Conservation (phyloP, 352 stramenopile genomes). For the Pythium vanterpoolii region DNA sequence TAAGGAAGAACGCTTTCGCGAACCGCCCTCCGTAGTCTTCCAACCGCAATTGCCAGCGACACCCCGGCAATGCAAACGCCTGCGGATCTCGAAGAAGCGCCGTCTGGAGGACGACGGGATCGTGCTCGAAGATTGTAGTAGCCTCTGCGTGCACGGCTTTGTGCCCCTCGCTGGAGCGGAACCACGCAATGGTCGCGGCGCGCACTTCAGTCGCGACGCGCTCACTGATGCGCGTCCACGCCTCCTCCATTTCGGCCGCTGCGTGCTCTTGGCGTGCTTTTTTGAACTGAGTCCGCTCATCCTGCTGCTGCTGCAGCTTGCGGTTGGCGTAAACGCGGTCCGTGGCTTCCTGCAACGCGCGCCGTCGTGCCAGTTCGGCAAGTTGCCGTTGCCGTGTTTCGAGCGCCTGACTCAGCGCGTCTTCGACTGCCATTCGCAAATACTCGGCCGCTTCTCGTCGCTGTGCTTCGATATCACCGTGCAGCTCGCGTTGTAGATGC, state of each 20-base stretch:
- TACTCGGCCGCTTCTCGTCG: conserved; percentile 29
- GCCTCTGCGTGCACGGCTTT: conserved; percentile 35
- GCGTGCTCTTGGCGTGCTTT: conserved; percentile 21
- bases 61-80: conserved; percentile 30
- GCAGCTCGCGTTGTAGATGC: conserved; percentile 36
- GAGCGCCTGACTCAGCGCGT: conserved; percentile 34
- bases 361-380: conserved; percentile 29
- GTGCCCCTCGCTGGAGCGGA: conserved; percentile 29
- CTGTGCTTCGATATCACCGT: conserved; percentile 32
- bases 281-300: conserved; percentile 47
- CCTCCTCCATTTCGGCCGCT: conserved; percentile 28
- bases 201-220: conserved; percentile 49
- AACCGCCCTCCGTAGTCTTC: conserved; percentile 48
- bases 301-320: conserved; percentile 51
- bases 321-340: conserved; percentile 37
- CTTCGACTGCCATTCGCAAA: conserved; percentile 42
- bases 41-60: conserved; percentile 56
- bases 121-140: conserved; percentile 49
- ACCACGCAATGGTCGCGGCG: conserved; percentile 38
- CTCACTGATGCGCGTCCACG: conserved; percentile 43
- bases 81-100: conserved; percentile 37
- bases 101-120: conserved; percentile 43
- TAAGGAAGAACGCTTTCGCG: conserved; percentile 68
- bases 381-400: conserved; percentile 23
- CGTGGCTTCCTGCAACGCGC: conserved; percentile 45